These are phyloP conservation scores for Suzukiozyma palmioleophila DNA, from an alignment of 1,139 yeast genomes.

Conservation along the genomic window DNA sequence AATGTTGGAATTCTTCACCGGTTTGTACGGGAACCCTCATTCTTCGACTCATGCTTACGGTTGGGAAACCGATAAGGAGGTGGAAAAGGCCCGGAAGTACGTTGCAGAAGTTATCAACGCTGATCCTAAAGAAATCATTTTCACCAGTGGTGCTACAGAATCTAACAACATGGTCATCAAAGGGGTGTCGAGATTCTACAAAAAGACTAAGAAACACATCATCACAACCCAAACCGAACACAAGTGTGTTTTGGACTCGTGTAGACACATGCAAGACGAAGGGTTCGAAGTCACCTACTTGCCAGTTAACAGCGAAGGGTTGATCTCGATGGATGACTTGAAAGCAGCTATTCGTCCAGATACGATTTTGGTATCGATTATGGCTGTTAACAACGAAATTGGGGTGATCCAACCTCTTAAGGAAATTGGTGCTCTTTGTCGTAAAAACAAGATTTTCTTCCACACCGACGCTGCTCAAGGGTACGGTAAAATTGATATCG, in stretches of 20 bases:
- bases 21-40: slow-evolving; percentile 95
- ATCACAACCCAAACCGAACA: slow-evolving; percentile 97
- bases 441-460: slow-evolving; percentile 84
- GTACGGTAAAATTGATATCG: slow-evolving; percentile 87
- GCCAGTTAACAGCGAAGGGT: slow-evolving; percentile 78
- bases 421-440: slow-evolving; percentile 87
- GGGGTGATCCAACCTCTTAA: slow-evolving; percentile 96
- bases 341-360: slow-evolving; percentile 86
- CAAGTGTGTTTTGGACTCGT: slow-evolving; percentile 94
- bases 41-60: slow-evolving; percentile 98
- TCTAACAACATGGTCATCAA: slow-evolving; percentile 91
- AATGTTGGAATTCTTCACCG: slow-evolving; percentile 90
- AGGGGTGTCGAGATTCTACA: slow-evolving; percentile 93
- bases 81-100: slow-evolving; percentile 79
- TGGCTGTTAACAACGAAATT: slow-evolving; percentile 98
- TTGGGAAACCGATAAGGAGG: slow-evolving; percentile 95
- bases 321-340: slow-evolving; percentile 71
- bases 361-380: slow-evolving; percentile 85
- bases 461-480: slow-evolving; percentile 99
- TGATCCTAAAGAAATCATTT: slow-evolving; percentile 93
- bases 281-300: slow-evolving; percentile 95
- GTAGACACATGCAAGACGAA: slow-evolving; percentile 91
- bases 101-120: slow-evolving; percentile 85
- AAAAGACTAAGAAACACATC: slow-evolving; percentile 84
- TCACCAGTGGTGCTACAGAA: slow-evolving; percentile 98